Base-by-base conservation (phyloP, 2,329 filamentous ascomycete species). In the Monilinia aucupariae region DNA sequence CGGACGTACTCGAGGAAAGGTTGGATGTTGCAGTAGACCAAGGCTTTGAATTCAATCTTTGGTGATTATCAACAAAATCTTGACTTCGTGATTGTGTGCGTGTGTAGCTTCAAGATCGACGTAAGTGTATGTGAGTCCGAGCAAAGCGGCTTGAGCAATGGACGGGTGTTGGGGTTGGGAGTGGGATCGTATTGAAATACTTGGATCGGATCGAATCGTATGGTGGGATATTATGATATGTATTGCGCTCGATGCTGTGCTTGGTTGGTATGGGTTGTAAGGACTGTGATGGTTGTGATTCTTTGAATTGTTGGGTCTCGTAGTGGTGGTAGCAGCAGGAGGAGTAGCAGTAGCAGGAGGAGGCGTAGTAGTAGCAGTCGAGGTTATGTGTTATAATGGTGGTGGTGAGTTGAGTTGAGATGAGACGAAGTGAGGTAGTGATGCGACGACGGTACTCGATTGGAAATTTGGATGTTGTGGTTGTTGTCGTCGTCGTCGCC, bases 281-380 rank as follows among this genome's bases (percentile, higher is more conserved):
- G 55, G 55, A 59, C 45, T 27, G 55, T 59, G 55, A 27, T 17
- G 4, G 39, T 25, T 20, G 17, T 15, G 30, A 49, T 27, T 49
- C 20, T 47, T 20, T 15, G 20, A n/a, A 37, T 34, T 25, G 45
- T 49, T 27, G 25, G 55, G n/a, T 32, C 8, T 10, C 34, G 7
- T 53, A 17, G 6, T 37, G 43, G 4, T 60, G 63, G 62, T 62
- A 52, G 51, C 60, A 61, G 58, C 61, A 59, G 49, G 20, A 6
- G 22, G 10, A 10, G 56, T 25, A 12, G 9, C 25, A 20, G 49
- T 20, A 52, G 51, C 60, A 61, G 58, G 61, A 59, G 49, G 20
- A 6, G 22, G 10, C n/a, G n/a, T n/a, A n/a, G n/a, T n/a, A 10
- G 56, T 25, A 12, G 9, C 25, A 20, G 49, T 20, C 27, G 27